Conservation (phyloP, 352 stramenopile genomes). For the Pythium guiyangense region DNA sequence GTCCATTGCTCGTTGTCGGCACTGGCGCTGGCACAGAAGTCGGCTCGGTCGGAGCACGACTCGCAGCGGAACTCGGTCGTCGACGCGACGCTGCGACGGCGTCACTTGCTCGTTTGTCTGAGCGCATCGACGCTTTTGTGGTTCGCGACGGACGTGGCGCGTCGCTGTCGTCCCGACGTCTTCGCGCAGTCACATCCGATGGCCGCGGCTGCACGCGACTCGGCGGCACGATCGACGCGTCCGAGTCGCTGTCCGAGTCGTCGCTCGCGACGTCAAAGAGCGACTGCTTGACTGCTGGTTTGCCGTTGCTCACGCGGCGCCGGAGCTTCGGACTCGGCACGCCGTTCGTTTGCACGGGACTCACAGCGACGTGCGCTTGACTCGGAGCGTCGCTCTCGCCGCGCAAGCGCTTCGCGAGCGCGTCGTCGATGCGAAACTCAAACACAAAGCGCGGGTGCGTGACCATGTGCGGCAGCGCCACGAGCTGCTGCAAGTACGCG, state of each 20-base stretch:
- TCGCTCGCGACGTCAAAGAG: conserved; percentile 37
- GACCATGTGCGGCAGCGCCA: conserved; percentile 40
- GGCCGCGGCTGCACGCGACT: conserved; percentile 8
- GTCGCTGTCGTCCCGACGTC: no score
- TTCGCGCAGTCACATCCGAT: neutral
- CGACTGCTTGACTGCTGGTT: conserved; percentile 21
- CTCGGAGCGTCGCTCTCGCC: neutral
- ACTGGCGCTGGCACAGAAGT: neutral
- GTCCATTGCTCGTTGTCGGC: conserved; percentile 6
- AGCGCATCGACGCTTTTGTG: conserved; percentile 16
- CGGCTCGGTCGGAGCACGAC: conserved; percentile 4
- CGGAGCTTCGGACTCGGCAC: no score
- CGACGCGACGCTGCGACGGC: conserved; percentile 7
- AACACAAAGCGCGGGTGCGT: conserved; percentile 59
- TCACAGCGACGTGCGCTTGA: neutral
- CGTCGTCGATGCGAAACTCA: conserved; percentile 53
- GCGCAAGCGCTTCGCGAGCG: conserved; percentile 22
- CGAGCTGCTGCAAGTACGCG: conserved; percentile 66
- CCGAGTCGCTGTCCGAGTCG: conserved; percentile 60
- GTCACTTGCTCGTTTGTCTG: neutral
- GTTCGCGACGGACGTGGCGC: conserved; percentile 2
- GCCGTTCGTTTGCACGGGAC: no score
- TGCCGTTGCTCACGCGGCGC: neutral
- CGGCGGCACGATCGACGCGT: conserved; percentile 15
- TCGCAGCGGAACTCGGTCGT: conserved; percentile 15